Evolutionary conservation across 257 asterid species (phyloP).

Genomic region (Solanum megistacrolobum): DNA sequence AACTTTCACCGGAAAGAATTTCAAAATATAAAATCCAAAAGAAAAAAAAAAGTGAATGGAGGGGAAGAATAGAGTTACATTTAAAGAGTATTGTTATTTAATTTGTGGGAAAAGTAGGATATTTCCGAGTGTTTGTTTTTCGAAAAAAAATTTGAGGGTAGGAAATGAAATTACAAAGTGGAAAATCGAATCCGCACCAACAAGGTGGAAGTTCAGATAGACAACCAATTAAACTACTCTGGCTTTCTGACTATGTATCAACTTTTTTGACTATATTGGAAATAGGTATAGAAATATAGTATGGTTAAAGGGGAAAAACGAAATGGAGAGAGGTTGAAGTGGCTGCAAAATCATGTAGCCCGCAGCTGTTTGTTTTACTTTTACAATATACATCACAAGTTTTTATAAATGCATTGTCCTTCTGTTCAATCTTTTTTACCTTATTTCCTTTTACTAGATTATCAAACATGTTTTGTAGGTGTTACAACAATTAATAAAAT

Average conservation of each 20-base stretch:
- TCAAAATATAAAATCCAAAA: neutral
- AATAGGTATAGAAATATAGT: neutral
- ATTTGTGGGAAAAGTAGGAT: neutral
- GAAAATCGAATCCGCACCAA: neutral
- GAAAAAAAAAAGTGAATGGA: neutral
- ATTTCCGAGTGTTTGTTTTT: neutral
- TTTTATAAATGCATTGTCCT: neutral
- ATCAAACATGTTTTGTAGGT: too few species aligned
- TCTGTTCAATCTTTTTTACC: neutral
- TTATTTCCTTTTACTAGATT: neutral
- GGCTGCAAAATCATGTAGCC: conserved; percentile 9
- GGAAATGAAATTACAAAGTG: neutral
- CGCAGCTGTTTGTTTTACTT: conserved; percentile 2
- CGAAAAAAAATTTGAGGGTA: too few species aligned
- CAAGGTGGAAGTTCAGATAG: too few species aligned
- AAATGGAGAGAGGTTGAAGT: conserved; percentile 4
- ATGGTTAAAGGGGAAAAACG: neutral
- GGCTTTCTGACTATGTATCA: neutral
- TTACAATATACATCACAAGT: neutral
- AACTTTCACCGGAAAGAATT: conserved; percentile 20
- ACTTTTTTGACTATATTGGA: neutral
- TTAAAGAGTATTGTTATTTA: neutral
- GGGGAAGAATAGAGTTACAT: neutral
- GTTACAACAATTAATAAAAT: too few species aligned
- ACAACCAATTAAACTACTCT: too few species aligned